These are phyloP conservation scores for Durotheca rogersii DNA, from an alignment of 495 filamentous ascomycete species.

Conservation along the genomic window DNA sequence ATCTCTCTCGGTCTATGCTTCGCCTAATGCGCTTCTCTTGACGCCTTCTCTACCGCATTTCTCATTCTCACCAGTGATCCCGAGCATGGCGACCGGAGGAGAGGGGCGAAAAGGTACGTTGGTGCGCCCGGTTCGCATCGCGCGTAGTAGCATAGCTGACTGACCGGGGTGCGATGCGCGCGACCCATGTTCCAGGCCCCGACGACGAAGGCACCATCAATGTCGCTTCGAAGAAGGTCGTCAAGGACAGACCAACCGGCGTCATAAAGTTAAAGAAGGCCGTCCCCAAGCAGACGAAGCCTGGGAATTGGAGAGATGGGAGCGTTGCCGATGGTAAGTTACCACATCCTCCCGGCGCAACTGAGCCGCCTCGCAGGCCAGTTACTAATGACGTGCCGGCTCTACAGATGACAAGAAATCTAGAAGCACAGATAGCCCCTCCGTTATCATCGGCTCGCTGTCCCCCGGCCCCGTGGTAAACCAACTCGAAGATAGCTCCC, in stretches of 20 bases:
- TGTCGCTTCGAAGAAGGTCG: constrained; percentile 65
- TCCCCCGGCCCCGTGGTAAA: constrained; percentile 64
- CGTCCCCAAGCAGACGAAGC: constrained; percentile 56
- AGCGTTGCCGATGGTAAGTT: constrained; percentile 56
- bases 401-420: constrained; percentile 48
- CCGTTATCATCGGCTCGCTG: constrained; percentile 48
- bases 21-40: neutral
- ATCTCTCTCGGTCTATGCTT: constrained; percentile 6
- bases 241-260: constrained; percentile 48
- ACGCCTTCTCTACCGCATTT: no score
- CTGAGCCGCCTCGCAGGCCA: neutral
- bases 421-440: constrained; percentile 40
- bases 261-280: constrained; percentile 70
- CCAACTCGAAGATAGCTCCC: constrained; percentile 66
- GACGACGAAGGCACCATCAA: constrained; percentile 59
- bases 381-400: constrained; percentile 1
- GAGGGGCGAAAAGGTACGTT: constrained; percentile 27
- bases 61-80: no score
- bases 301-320: constrained; percentile 57
- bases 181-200: constrained; percentile 27
- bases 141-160: constrained; percentile 13
- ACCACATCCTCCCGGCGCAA: neutral
- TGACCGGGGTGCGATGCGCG: constrained; percentile 11
- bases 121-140: neutral
- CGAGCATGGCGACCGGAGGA: constrained; percentile 29